phyloP scores from a whole-genome alignment of 1,284 basidiomycete genomes.

The Exsudoporus floridanus region DNA sequence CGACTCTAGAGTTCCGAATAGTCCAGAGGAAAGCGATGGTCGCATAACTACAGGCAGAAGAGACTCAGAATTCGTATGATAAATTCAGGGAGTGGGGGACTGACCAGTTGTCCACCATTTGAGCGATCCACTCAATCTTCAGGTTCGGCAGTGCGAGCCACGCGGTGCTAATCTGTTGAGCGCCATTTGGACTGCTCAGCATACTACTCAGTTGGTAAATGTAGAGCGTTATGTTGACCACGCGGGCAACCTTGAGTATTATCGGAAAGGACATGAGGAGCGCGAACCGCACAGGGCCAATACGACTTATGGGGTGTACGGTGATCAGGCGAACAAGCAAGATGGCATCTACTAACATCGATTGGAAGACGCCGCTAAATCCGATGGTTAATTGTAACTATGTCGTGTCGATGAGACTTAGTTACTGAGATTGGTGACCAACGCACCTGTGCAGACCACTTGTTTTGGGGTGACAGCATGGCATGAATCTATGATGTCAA shows the following conservation, averaged over 20 bases:
- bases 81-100: not conserved
- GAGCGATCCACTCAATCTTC: constrained; percentile 25
- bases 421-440: not conserved
- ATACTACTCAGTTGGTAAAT: constrained; percentile 6
- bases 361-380: constrained; percentile 12
- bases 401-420: not conserved
- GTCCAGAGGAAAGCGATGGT: constrained; percentile 24
- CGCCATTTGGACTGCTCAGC: not conserved
- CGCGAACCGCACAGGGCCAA: constrained; percentile 18
- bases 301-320: constrained; percentile 12
- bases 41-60: constrained; percentile 14
- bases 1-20: not conserved
- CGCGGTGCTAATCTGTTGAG: not conserved
- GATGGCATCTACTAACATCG: constrained; percentile 20
- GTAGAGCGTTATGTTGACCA: constrained; percentile 12
- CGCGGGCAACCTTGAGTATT: constrained; percentile 15
- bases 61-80: not conserved
- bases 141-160: constrained; percentile 16
- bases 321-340: constrained; percentile 21
- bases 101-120: constrained; percentile 26
- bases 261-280: constrained; percentile 18
- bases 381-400: constrained; percentile 12
- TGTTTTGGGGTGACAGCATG: constrained; percentile 8
- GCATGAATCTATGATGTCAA: constrained; percentile 11
- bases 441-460: constrained; percentile 8